A percentile compares a stretch with the other conserved stretches of the same genome.
phyloP scores from a whole-genome alignment of 2,329 filamentous ascomycete species.

The Dactylellina leptospora region DNA sequence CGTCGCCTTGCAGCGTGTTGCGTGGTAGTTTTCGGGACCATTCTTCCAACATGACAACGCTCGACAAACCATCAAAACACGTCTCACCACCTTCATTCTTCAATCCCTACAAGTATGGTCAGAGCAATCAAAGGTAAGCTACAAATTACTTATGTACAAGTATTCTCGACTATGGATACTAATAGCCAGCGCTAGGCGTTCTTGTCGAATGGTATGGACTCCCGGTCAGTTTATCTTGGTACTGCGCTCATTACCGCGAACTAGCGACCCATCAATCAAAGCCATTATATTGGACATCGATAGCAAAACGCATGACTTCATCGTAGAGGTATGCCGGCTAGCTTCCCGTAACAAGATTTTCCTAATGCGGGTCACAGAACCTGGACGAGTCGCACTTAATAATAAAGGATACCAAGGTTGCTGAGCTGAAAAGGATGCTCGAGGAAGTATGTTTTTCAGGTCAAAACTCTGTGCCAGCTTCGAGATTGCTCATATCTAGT shows the following conservation, averaged over 20 bases:
- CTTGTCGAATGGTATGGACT: constrained; percentile 56
- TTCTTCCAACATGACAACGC: too few species aligned
- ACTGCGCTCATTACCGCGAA: neutral
- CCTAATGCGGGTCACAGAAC: constrained; percentile 46
- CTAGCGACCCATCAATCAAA: constrained; percentile 57
- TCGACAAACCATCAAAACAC: constrained; percentile 7
- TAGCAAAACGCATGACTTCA: constrained; percentile 56
- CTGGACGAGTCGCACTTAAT: constrained; percentile 57
- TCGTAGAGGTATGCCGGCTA: constrained; percentile 55
- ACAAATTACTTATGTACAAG: neutral
- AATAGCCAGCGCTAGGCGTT: constrained; percentile 52
- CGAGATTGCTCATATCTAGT: neutral
- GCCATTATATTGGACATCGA: constrained; percentile 58
- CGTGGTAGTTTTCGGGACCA: constrained; percentile 46
- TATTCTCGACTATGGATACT: neutral
- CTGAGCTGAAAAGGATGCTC: constrained; percentile 56
- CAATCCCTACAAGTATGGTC: constrained; percentile 48
- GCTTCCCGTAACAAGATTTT: neutral
- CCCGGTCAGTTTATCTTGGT: neutral
- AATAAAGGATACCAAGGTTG: constrained; percentile 56
- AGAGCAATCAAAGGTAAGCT: constrained; percentile 56
- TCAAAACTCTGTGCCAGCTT: neutral
- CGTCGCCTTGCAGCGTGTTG: constrained; percentile 18
- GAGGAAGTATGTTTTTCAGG: constrained; percentile 53
- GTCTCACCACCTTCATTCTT: neutral